phyloP scores from a whole-genome alignment of 2,329 filamentous ascomycete species.

The Pestalotiopsis sp. region DNA sequence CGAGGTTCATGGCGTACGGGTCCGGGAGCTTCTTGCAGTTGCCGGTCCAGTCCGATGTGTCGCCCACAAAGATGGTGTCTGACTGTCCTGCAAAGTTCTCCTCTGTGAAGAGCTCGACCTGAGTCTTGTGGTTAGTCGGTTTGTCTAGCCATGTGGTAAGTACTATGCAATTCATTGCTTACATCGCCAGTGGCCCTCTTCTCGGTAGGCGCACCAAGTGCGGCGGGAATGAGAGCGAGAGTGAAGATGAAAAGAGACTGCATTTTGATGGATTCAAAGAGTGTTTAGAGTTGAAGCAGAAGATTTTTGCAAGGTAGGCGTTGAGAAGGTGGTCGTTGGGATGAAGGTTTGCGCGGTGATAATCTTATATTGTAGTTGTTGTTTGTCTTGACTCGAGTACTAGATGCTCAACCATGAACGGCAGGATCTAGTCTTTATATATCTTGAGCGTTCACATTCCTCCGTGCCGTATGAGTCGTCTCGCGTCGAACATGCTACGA shows the following conservation, averaged over 20 bases:
- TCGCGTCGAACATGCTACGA: background rate
- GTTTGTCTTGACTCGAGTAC: background rate
- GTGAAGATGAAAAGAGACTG: background rate
- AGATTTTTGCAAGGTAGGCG: background rate
- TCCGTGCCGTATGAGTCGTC: too few relatives aligned
- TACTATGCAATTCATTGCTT: background rate
- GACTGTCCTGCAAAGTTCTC: background rate
- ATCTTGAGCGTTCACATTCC: too few relatives aligned
- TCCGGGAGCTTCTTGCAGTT: background rate
- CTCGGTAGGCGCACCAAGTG: background rate
- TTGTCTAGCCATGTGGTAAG: background rate
- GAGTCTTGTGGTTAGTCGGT: background rate
- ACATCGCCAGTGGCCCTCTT: conserved; percentile 1
- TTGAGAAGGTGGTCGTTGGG: background rate
- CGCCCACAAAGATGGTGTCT: background rate
- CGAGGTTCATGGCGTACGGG: background rate
- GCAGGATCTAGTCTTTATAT: background rate
- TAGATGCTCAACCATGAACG: background rate
- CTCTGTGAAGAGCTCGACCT: background rate
- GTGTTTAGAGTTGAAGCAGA: background rate
- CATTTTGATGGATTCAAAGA: background rate
- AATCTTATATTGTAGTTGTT: background rate
- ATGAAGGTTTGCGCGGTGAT: background rate
- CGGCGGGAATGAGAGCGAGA: background rate
- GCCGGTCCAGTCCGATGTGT: background rate